phyloP scores from a whole-genome alignment of 2,329 filamentous ascomycete species.

The Acarospora socialis region DNA sequence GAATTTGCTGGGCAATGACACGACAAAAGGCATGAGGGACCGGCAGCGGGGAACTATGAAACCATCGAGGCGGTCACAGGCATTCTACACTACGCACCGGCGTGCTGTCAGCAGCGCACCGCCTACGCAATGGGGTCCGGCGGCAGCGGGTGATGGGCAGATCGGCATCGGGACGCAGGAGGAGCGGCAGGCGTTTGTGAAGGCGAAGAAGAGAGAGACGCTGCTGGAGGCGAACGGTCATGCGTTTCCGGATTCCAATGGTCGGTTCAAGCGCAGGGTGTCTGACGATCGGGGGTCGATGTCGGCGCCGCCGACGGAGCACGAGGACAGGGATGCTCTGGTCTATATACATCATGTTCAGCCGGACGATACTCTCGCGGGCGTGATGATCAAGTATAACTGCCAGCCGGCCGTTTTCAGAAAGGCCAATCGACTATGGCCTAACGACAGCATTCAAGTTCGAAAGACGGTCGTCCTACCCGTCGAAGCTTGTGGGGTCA shows the following conservation, averaged over 20 bases:
- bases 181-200: slow-evolving; percentile 30
- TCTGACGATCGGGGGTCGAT: slow-evolving; percentile 24
- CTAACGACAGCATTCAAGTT: slow-evolving; percentile 76
- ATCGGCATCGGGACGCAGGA: slow-evolving; percentile 28
- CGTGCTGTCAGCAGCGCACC: slow-evolving; percentile 5
- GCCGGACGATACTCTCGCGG: slow-evolving; percentile 73
- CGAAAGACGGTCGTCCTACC: slow-evolving; percentile 71
- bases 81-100: slow-evolving; percentile 16
- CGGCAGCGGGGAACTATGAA: background rate
- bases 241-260: slow-evolving; percentile 21
- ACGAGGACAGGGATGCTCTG: slow-evolving; percentile 58
- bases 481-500: slow-evolving; percentile 76
- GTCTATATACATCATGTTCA: slow-evolving; percentile 84
- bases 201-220: slow-evolving; percentile 34
- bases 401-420: slow-evolving; percentile 72
- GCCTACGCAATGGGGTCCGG: slow-evolving; percentile 28
- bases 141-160: slow-evolving; percentile 19
- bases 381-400: slow-evolving; percentile 78
- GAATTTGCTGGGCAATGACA: slow-evolving; percentile 31
- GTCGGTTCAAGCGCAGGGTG: slow-evolving; percentile 32
- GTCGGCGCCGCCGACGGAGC: slow-evolving; percentile 28
- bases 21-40: slow-evolving; percentile 15
- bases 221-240: slow-evolving; percentile 30
- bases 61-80: slow-evolving; percentile 11
- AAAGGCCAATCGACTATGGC: slow-evolving; percentile 88